A percentile compares a stretch with the other conserved stretches of the same genome.
phyloP scores from a whole-genome alignment of 805 yeast species.

The Nakazawaea ishiwadae region DNA sequence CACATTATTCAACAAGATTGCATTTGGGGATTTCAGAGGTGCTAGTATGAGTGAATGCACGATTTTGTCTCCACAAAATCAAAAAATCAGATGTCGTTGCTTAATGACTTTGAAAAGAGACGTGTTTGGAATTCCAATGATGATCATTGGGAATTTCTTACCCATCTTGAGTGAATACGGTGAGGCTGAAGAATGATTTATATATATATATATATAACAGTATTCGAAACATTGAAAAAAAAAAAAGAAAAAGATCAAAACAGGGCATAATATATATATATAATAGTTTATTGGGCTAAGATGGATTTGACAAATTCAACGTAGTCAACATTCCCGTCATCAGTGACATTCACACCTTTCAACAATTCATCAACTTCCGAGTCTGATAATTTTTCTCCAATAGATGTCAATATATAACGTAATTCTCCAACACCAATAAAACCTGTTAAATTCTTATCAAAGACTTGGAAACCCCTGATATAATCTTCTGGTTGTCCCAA shows the following conservation, averaged over 20 bases:
- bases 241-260: background rate
- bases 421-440: conserved; percentile 96
- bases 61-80: conserved; percentile 53
- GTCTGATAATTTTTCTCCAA: conserved; percentile 91
- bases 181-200: conserved; percentile 7
- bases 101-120: conserved; percentile 93
- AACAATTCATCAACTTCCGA: conserved; percentile 92
- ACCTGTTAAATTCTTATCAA: conserved; percentile 94
- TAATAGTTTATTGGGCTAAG: conserved; percentile 62
- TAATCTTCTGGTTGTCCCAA: conserved; percentile 91
- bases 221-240: background rate
- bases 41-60: conserved; percentile 87
- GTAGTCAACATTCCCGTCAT: conserved; percentile 93
- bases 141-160: conserved; percentile 90
- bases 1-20: conserved; percentile 75
- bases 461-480: conserved; percentile 93
- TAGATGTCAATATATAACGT: conserved; percentile 88
- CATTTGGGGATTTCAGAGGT: conserved; percentile 88
- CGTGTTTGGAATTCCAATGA: conserved; percentile 95
- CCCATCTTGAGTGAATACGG: conserved; percentile 49
- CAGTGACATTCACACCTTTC: conserved; percentile 90
- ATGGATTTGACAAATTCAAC: conserved; percentile 92
- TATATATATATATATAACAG: background rate
- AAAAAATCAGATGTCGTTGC: conserved; percentile 67
- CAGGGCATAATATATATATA: background rate